Evolutionary conservation across 1,139 yeast genomes (phyloP).

Genomic region (Candida buenavistaensis): DNA sequence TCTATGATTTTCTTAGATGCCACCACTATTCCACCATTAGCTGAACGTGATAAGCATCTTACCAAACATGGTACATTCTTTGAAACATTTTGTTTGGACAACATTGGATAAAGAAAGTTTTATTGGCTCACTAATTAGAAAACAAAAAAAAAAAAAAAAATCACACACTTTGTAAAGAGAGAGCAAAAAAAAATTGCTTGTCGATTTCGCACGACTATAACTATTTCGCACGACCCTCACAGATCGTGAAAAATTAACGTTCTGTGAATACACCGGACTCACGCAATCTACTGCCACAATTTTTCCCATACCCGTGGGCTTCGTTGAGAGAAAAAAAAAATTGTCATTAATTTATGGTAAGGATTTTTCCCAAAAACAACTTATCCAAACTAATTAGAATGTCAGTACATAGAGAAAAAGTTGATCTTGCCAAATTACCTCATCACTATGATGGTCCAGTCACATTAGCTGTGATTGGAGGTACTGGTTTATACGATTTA

Average conservation of each 20-base stretch:
- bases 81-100: background rate
- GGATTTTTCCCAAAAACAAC: constrained; percentile 2
- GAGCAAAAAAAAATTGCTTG: no score
- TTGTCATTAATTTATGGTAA: constrained; percentile 5
- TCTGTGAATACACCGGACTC: no score
- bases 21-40: background rate
- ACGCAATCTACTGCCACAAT: no score
- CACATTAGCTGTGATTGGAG: constrained; percentile 88
- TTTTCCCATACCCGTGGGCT: no score
- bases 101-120: background rate
- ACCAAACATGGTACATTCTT: constrained; percentile 2
- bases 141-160: background rate
- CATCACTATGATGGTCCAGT: constrained; percentile 48
- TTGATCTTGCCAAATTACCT: constrained; percentile 31
- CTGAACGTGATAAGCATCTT: constrained; percentile 3
- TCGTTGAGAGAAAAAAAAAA: background rate
- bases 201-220: no score
- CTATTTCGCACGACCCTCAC: no score
- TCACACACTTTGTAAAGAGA: no score
- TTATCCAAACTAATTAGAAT: constrained; percentile 16
- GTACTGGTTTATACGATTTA: constrained; percentile 93
- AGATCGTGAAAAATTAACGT: no score
- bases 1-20: constrained; percentile 1
- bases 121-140: background rate
- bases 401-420: constrained; percentile 41